Evolutionary conservation across 2,329 filamentous ascomycete genomes (phyloP), one percentile per base, ranked within the genome.

Genomic region (Aspergillus jensenii): DNA sequence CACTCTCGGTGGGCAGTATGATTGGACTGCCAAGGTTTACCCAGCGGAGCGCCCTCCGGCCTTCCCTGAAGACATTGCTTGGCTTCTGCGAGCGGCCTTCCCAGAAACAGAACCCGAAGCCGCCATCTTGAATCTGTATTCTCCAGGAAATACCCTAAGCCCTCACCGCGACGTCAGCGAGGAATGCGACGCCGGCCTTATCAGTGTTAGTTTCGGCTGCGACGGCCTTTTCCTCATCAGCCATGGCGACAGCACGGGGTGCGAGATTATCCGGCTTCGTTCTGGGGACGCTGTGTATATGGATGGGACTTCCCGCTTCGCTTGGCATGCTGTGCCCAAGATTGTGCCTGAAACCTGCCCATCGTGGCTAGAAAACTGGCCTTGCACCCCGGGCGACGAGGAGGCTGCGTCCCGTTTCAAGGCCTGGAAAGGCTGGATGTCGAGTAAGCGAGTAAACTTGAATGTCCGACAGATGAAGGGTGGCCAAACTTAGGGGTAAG

Each of bases 111-210:
- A 83, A 52, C 86, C 93, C 0, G 88, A 98, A 76, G 93, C 95
- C 1, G 93, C 95, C 39, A 98, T 98, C 62, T 86, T 96, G 65
- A 98, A 98, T 72, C 82, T 98, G 51, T 98, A 98, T 76, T 90
- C 87, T 0, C 90, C 95, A 0, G 90, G 91, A 19, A 93, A 98
- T 70, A 96, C 90, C 1, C 87, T 98, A 72, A 93, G 91, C 78
- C 84, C 96, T 74, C 95, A 98, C 77, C 87, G 95, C 11, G 95
- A 99, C 70, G 92, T 98, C 43, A 96, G 91, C 62, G 95, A 98
- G 76, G 82, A 90, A 64, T 89, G 88, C 49, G 84, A 91, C 66
- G 86, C 82, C 53, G 91, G 91, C 0, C 81, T 98, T 27, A 85
- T 96, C 17, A 96, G 91, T 65, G 78, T 98, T 41, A 96, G 91